phyloP scores from a whole-genome alignment of 1,139 yeast genomes.

The Taphrina sp. region DNA sequence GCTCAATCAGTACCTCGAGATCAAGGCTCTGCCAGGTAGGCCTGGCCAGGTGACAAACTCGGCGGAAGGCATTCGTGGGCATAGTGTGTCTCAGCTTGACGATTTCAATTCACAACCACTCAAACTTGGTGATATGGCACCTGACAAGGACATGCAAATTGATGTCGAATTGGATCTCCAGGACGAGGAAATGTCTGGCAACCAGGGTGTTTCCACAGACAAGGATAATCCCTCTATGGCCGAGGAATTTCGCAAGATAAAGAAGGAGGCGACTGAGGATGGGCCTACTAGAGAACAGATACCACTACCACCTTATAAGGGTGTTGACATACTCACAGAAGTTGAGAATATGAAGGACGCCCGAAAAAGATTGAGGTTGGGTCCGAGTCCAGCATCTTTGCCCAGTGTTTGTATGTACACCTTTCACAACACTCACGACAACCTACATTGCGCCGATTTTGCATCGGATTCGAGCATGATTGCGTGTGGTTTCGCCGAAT shows the following conservation, averaged over 20 bases:
- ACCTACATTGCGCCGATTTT: conserved; percentile 77
- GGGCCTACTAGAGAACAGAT: conserved; percentile 71
- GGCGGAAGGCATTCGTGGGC: conserved; percentile 65
- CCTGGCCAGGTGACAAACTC: conserved; percentile 48
- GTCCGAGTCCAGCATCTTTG: conserved; percentile 68
- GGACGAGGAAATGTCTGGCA: conserved; percentile 61
- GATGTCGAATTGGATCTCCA: conserved; percentile 83
- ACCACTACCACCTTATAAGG: conserved; percentile 82
- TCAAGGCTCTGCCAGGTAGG: conserved; percentile 52
- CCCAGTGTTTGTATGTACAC: conserved; percentile 99
- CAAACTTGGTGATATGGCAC: conserved; percentile 76
- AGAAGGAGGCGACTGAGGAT: conserved; percentile 49
- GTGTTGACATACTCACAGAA: conserved; percentile 73
- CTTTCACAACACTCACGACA: conserved; percentile 84
- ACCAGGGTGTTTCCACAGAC: conserved; percentile 34
- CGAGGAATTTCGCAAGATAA: conserved; percentile 51
- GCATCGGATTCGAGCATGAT: conserved; percentile 82
- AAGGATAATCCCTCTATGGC: conserved; percentile 42
- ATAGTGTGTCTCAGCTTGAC: conserved; percentile 53
- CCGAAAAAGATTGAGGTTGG: conserved; percentile 66
- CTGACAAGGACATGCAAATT: conserved; percentile 77
- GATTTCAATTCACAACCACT: conserved; percentile 70
- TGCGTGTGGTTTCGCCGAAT: conserved; percentile 94
- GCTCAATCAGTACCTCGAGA: conserved; percentile 80
- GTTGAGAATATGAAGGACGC: conserved; percentile 79